A percentile compares a stretch with the other conserved stretches of the same genome.
These are phyloP conservation scores for Cocos nucifera DNA, from an alignment of 176 grass and related monocot species.

Conservation along the genomic window DNA sequence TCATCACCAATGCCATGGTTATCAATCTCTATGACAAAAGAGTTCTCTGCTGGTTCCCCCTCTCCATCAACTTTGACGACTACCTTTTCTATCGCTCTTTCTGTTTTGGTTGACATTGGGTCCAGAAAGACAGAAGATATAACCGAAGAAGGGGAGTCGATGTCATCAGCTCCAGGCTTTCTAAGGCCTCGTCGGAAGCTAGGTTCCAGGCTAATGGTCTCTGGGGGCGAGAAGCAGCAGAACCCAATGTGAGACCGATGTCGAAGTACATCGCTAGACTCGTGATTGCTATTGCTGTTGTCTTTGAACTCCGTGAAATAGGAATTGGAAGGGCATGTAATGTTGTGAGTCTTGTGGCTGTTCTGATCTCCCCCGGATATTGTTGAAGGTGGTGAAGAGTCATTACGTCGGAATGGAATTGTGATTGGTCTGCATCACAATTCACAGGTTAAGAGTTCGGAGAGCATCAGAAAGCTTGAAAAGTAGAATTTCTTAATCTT, in stretches of 20 bases:
- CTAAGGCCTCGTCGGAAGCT: constrained; percentile 50
- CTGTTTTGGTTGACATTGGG: constrained; percentile 24
- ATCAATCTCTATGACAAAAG: constrained; percentile 8
- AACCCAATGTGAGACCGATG: constrained; percentile 25
- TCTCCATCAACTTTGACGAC: constrained; percentile 39
- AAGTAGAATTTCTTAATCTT: no score
- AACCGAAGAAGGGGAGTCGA: constrained; percentile 47
- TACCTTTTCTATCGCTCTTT: constrained; percentile 27
- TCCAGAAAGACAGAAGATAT: constrained; percentile 44
- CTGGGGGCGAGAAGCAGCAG: constrained; percentile 59
- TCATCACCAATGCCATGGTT: constrained; percentile 5
- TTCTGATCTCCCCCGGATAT: constrained; percentile 38
- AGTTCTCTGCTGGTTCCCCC: not conserved
- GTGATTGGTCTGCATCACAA: constrained; percentile 43
- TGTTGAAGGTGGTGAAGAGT: constrained; percentile 43
- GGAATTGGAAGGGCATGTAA: constrained; percentile 24
- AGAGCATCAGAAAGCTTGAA: not conserved
- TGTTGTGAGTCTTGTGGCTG: constrained; percentile 31
- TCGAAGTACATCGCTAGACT: not conserved
- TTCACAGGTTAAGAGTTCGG: no score
- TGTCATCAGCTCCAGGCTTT: constrained; percentile 10
- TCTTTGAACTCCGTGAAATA: constrained; percentile 19
- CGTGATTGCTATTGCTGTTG: constrained; percentile 1
- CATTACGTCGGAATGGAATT: constrained; percentile 47
- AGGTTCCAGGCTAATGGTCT: constrained; percentile 40